A percentile compares a stretch with the other conserved stretches of the same genome.
Conservation (phyloP, 2,329 filamentous ascomycete species). For the Neospermospora avenae region DNA sequence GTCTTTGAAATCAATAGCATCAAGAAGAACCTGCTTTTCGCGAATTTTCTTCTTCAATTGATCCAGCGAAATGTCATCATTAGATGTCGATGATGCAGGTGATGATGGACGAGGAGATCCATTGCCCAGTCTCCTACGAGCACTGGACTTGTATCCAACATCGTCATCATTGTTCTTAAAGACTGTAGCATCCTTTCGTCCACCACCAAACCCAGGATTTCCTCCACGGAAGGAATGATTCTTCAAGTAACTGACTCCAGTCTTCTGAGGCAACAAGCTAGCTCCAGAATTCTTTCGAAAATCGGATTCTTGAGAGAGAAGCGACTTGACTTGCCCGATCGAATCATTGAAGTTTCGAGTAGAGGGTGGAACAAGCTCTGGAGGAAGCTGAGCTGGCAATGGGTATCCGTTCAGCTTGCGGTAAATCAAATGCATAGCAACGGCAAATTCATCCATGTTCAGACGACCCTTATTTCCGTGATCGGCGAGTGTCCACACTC, state of each 20-base stretch:
- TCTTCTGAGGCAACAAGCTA: conserved; percentile 88
- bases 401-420: conserved; percentile 95
- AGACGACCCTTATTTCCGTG: conserved; percentile 91
- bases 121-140: conserved; percentile 73
- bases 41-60: conserved; percentile 89
- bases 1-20: conserved; percentile 95
- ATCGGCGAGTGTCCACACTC: conserved; percentile 92
- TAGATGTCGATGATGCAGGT: conserved; percentile 64
- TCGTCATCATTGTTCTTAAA: conserved; percentile 96
- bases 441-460: conserved; percentile 95
- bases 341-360: conserved; percentile 91
- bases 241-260: conserved; percentile 97
- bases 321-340: conserved; percentile 86
- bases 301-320: conserved; percentile 87
- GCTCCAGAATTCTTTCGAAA: conserved; percentile 85
- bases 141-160: conserved; percentile 89
- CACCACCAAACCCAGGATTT: conserved; percentile 51
- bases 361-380: conserved; percentile 91
- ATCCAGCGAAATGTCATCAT: conserved; percentile 80
- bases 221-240: conserved; percentile 80
- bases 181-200: conserved; percentile 90
- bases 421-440: conserved; percentile 99
- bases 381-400: conserved; percentile 78
- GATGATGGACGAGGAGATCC: conserved; percentile 78
- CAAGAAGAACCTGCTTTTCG: conserved; percentile 90